Conservation (phyloP, 2,329 filamentous ascomycete species). For the Phialophora chinensis region DNA sequence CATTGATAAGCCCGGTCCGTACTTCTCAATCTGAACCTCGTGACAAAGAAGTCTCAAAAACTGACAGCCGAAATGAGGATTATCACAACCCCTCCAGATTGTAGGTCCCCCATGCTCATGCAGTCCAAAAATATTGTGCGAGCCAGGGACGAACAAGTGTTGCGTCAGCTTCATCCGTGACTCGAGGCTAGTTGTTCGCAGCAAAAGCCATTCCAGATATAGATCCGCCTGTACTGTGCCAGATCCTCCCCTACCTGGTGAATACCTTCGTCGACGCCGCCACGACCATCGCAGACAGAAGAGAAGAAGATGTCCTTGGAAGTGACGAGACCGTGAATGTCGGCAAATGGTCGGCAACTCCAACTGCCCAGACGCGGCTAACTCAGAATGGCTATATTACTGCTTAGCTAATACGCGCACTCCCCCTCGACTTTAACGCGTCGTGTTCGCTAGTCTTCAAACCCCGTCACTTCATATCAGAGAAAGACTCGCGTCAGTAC, state of each 20-base stretch:
- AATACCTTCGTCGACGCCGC: background rate
- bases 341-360: background rate
- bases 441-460: background rate
- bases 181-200: background rate
- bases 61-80: background rate
- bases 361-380: background rate
- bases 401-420: conserved; percentile 14
- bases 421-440: background rate
- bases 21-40: background rate
- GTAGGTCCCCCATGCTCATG: background rate
- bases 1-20: background rate
- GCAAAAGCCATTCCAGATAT: background rate
- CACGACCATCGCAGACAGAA: background rate
- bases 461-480: background rate
- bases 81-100: background rate
- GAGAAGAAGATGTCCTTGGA: background rate
- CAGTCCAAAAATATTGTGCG: background rate
- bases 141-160: background rate
- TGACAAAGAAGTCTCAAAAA: background rate
- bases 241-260: background rate
- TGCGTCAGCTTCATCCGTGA: background rate
- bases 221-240: background rate
- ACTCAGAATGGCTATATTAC: background rate
- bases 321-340: background rate
- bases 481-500: background rate